Evolutionary conservation across 768 basidiomycete genomes (phyloP).

Genomic region (Russula olivacea): DNA sequence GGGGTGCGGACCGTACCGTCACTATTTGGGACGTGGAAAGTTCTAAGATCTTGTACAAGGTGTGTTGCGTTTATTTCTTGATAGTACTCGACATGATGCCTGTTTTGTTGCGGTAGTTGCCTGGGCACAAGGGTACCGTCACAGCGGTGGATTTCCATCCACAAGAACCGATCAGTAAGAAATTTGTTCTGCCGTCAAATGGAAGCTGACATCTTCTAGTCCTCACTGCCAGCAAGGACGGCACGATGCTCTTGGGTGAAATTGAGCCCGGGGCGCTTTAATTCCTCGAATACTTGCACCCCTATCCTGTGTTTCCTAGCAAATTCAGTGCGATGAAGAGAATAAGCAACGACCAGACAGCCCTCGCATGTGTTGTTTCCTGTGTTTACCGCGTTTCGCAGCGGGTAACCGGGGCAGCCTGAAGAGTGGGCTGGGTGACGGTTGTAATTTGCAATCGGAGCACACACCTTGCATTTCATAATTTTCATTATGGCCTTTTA

Average conservation of each 20-base stretch:
- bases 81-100: neutral
- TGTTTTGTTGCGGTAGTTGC: constrained; percentile 46
- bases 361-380: constrained; percentile 4
- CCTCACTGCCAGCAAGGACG: constrained; percentile 88
- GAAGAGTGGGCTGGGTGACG: constrained; percentile 19
- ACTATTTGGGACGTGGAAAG: constrained; percentile 85
- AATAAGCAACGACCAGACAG: constrained; percentile 23
- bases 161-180: constrained; percentile 88
- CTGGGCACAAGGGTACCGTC: constrained; percentile 95
- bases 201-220: constrained; percentile 42
- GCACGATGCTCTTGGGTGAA: constrained; percentile 88
- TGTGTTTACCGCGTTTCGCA: constrained; percentile 11
- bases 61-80: constrained; percentile 31
- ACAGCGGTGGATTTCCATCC: constrained; percentile 96
- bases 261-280: constrained; percentile 53
- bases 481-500: too few species aligned
- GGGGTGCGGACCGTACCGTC: constrained; percentile 84
- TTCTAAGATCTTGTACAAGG: constrained; percentile 72
- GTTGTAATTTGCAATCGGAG: constrained; percentile 27
- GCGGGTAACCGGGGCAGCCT: constrained; percentile 16
- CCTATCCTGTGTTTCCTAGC: neutral
- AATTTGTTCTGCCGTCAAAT: neutral
- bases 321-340: constrained; percentile 23
- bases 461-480: constrained; percentile 14
- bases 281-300: neutral